Percentiles rank a stretch among this genome's conserved stretches.
phyloP scores from a whole-genome alignment of 352 stramenopile species.

The Phytopythium aichiense region DNA sequence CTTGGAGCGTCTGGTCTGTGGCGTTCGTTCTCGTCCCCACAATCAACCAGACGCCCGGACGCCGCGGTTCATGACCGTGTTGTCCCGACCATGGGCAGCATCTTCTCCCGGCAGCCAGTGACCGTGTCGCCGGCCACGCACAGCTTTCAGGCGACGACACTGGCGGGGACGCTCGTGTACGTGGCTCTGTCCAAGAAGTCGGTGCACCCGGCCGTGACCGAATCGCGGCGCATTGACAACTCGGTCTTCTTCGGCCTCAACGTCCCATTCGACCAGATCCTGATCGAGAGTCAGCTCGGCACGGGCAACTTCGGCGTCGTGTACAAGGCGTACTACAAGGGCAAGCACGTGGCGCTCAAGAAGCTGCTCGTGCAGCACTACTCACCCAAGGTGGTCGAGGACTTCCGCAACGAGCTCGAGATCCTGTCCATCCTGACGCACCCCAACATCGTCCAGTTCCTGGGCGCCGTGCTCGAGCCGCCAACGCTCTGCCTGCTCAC shows the following conservation, averaged over 20 bases:
- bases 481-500: slow-evolving; percentile 75
- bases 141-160: slow-evolving; percentile 54
- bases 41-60: too few relatives aligned
- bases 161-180: slow-evolving; percentile 71
- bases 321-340: slow-evolving; percentile 76
- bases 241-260: slow-evolving; percentile 67
- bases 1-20: not conserved
- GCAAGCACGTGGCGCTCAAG: slow-evolving; percentile 71
- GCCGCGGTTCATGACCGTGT: not conserved
- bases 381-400: slow-evolving; percentile 48
- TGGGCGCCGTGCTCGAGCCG: slow-evolving; percentile 60
- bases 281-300: slow-evolving; percentile 62
- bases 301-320: slow-evolving; percentile 74
- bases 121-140: slow-evolving; percentile 59
- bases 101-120: slow-evolving; percentile 51
- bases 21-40: not conserved
- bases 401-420: slow-evolving; percentile 82
- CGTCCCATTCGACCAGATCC: slow-evolving; percentile 60
- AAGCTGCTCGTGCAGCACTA: slow-evolving; percentile 50
- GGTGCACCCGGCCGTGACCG: slow-evolving; percentile 41
- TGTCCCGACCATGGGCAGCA: slow-evolving; percentile 27
- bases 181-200: slow-evolving; percentile 67
- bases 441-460: slow-evolving; percentile 79
- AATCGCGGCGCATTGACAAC: slow-evolving; percentile 53
- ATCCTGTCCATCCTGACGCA: slow-evolving; percentile 79